Conservation (phyloP, 345 rosid genomes). For the Pistacia integerrima region DNA sequence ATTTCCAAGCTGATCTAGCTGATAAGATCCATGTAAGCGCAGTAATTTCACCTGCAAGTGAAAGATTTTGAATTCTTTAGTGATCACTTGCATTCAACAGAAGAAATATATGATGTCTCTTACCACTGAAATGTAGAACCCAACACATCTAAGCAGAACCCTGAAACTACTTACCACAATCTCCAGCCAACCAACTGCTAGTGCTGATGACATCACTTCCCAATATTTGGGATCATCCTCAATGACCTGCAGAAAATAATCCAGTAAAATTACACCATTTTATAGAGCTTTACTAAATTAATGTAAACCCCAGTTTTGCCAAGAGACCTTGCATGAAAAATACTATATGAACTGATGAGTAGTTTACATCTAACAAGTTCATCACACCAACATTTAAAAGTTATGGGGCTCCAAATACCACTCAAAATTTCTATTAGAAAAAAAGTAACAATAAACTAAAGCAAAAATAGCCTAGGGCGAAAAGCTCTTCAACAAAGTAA, state of each 20-base stretch:
- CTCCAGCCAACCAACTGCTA: conserved; percentile 93
- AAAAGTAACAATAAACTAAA: no score
- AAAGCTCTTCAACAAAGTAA: no score
- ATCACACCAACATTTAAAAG: neutral
- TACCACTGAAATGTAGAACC: conserved; percentile 9
- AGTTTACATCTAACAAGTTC: neutral
- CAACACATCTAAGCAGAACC: conserved; percentile 10
- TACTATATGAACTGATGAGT: neutral
- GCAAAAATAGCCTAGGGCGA: no score
- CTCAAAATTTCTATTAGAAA: no score
- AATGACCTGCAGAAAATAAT: conserved; percentile 49
- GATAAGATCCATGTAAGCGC: conserved; percentile 91
- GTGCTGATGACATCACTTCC: conserved; percentile 78
- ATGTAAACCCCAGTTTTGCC: neutral
- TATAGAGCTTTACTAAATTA: conserved; percentile 12
- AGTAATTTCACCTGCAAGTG: conserved; percentile 76
- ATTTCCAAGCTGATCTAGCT: conserved; percentile 78
- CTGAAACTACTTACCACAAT: conserved; percentile 61
- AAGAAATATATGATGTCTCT: neutral
- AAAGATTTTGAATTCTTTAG: neutral
- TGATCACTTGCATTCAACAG: neutral
- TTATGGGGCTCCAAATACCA: no score
- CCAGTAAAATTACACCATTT: conserved; percentile 7
- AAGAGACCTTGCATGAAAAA: neutral
- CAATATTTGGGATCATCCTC: conserved; percentile 84